Base-by-base conservation (phyloP, 1,139 yeast genomes). In the Suhomyces choctaworum region DNA sequence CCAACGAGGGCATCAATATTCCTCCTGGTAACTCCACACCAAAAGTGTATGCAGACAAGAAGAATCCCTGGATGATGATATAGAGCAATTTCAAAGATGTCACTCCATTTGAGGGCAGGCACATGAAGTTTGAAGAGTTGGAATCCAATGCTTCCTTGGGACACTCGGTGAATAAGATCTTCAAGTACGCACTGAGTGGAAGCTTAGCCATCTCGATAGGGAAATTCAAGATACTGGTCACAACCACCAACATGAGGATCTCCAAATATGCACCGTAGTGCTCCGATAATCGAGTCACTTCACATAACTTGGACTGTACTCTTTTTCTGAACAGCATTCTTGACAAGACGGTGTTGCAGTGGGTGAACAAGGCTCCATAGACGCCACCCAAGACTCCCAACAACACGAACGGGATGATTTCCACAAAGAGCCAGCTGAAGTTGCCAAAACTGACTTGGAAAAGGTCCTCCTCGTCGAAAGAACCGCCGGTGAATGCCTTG, bases 1-100 rank as follows among this genome's bases (percentile, higher is more conserved):
- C 78, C 49, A 85, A 64, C 0, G 87, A 76, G 0, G 95, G 94
- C 76, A 81, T 76, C 38, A 85, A 60, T 3, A 84, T 67, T 0
- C 94, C 95, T 3, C 92, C 89, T 0, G 95, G 94, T 6, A 84
- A 63, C 22, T 72, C 67, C 1, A 79, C 65, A 1, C 90, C 86
- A 56, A 76, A 82, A 1, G 89, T 69, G 45, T 80, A 79, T 0
- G 85, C 70, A 0, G 86, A 66, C 11, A 82, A 60, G 0, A 80
- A 40, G 38, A 80, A 69, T 1, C 87, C 89, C 39, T 73, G 71
- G 1, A 74, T 29, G 1, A 75, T 62, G 6, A 81, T 73, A 27
- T 70, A 65, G 0, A 64, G 29, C 10, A 85, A 42, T 51, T 68
- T 60, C 50, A 72, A 22, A 42, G 58, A 41, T 1, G 64, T 61